Evolutionary conservation across 345 rosid species (phyloP).

Genomic region (Iberis pinnata): DNA sequence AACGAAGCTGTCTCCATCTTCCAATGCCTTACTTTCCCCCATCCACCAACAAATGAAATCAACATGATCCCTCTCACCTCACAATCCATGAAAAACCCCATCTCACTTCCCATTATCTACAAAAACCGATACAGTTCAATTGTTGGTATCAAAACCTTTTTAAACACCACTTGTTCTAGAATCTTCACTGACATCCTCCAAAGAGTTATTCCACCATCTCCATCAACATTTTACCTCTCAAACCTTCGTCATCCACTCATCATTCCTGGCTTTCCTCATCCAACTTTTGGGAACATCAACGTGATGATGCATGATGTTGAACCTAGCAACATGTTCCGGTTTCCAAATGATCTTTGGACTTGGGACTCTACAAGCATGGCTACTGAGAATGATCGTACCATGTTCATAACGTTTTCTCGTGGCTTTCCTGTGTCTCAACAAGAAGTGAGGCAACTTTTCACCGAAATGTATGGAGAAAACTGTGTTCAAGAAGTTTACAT

Average conservation of each 20-base stretch:
- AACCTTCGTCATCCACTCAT: not conserved
- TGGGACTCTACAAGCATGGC: not conserved
- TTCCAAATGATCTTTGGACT: not conserved
- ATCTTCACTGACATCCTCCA: not conserved
- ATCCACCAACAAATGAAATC: not conserved
- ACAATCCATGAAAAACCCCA: no score
- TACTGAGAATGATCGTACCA: slow-evolving; percentile 28
- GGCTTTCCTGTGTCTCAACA: slow-evolving; percentile 32
- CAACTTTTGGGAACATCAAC: not conserved
- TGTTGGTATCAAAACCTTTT: not conserved
- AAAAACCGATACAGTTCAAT: not conserved
- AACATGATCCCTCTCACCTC: not conserved
- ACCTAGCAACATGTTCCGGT: no score
- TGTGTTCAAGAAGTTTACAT: slow-evolving; percentile 6
- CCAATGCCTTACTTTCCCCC: slow-evolving; percentile 6
- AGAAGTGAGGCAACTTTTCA: slow-evolving; percentile 33
- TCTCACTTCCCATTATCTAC: not conserved
- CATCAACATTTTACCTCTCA: not conserved
- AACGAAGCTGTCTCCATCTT: slow-evolving; percentile 34
- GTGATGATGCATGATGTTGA: not conserved
- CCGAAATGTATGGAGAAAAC: slow-evolving; percentile 15
- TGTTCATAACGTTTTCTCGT: slow-evolving; percentile 41
- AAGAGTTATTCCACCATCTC: not conserved
- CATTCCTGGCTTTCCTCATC: not conserved
- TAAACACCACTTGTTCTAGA: not conserved